Conservation (phyloP, 1,284 basidiomycete species). For the Ganoderma lingzhi region DNA sequence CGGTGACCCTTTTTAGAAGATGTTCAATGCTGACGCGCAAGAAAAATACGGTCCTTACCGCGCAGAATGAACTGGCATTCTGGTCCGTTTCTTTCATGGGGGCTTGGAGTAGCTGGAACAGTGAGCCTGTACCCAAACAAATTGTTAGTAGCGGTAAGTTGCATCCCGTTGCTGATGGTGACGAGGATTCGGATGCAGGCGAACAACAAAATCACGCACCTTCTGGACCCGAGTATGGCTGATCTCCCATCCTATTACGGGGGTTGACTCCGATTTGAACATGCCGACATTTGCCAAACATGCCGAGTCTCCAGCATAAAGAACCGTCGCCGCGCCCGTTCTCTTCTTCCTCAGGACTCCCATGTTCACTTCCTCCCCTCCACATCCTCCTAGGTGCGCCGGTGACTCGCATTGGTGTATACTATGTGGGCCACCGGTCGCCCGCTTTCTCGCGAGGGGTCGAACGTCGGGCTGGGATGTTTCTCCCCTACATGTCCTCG, state of each 20-base stretch:
- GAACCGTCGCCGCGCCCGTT: not conserved
- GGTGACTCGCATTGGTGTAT: not conserved
- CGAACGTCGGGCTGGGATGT: not conserved
- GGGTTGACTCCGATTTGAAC: not conserved
- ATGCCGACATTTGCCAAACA: not conserved
- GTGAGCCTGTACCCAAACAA: too few species aligned
- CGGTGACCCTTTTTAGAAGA: too few species aligned
- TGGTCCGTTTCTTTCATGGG: too few species aligned
- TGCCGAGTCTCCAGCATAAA: not conserved
- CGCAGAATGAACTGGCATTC: too few species aligned
- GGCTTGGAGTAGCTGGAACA: too few species aligned
- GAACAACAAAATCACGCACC: not conserved
- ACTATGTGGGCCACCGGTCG: slow-evolving; percentile 3
- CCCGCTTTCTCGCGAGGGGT: not conserved
- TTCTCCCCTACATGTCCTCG: not conserved
- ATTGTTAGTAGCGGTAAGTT: too few species aligned
- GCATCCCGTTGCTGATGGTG: too few species aligned
- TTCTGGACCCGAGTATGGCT: not conserved
- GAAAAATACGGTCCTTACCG: too few species aligned
- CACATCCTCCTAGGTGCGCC: not conserved
- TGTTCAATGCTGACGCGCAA: too few species aligned
- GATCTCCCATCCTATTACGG: not conserved
- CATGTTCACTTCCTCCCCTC: not conserved
- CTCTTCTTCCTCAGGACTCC: not conserved
- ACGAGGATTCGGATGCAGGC: too few species aligned